Percentiles rank a stretch among this genome's conserved stretches.
phyloP scores from a whole-genome alignment of 2,329 filamentous ascomycete genomes.

The Trichothecium roseum region DNA sequence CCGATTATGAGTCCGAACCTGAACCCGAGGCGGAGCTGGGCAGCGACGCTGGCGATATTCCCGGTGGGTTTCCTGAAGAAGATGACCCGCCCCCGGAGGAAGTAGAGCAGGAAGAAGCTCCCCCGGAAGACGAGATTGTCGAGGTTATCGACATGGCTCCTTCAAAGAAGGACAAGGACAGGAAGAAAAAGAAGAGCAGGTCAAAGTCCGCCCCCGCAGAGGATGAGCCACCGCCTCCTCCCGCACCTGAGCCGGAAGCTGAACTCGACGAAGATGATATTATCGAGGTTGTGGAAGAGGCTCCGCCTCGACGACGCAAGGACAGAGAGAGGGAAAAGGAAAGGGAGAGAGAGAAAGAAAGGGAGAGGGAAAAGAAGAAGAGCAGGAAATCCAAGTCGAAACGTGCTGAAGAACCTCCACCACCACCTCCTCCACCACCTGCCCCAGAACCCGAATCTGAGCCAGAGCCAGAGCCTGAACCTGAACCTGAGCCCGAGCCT shows the following conservation, averaged over 20 bases:
- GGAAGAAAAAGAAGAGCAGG: conserved; percentile 6
- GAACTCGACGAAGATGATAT: conserved; percentile 5
- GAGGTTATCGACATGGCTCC: conserved; percentile 4
- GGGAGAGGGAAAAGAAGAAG: conserved; percentile 30
- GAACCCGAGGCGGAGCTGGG: no score
- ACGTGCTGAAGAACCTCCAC: conserved; percentile 20
- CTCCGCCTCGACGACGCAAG: conserved; percentile 1
- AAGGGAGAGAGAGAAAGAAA: no score
- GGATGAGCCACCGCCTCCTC: no score
- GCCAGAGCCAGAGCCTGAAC: not conserved
- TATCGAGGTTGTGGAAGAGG: no score
- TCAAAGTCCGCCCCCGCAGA: not conserved
- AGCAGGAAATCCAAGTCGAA: conserved; percentile 29
- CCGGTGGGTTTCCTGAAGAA: conserved; percentile 1
- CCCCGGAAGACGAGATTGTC: not conserved
- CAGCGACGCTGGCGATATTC: no score
- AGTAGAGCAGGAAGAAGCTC: not conserved
- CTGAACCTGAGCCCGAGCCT: not conserved
- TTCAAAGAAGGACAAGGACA: conserved; percentile 6
- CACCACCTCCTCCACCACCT: conserved; percentile 30
- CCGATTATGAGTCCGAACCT: no score
- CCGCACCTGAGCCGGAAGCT: conserved; percentile 16
- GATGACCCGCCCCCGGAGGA: conserved; percentile 1
- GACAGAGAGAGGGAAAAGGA: conserved; percentile 19
- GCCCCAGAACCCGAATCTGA: conserved; percentile 9